Conservation (phyloP, 2,329 filamentous ascomycete species). For the Aschersonia sp. region DNA sequence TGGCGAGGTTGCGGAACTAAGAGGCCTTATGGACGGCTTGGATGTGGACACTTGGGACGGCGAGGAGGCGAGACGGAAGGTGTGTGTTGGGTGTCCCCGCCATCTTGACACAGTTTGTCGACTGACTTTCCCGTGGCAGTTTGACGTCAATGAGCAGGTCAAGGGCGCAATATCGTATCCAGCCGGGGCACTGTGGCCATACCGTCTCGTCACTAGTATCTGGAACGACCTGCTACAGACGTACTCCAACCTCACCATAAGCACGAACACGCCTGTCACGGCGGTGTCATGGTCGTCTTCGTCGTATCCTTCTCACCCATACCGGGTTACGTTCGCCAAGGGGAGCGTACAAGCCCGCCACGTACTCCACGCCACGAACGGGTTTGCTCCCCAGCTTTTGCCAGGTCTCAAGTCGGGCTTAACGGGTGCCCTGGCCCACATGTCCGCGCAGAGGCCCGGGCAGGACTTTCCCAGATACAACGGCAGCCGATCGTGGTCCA, state of each 20-base stretch:
- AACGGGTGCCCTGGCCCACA: conserved; percentile 30
- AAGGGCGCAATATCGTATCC: conserved; percentile 27
- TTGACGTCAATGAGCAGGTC: conserved; percentile 19
- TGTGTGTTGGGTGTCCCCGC: conserved; percentile 4
- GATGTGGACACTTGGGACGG: conserved; percentile 18
- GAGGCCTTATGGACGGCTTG: conserved; percentile 24
- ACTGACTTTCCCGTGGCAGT: conserved; percentile 10
- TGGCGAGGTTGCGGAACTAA: conserved; percentile 17
- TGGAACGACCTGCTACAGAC: conserved; percentile 25
- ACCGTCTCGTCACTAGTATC: conserved; percentile 29
- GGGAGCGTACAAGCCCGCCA: conserved; percentile 30
- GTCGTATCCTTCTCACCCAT: conserved; percentile 12
- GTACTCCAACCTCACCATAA: conserved; percentile 20
- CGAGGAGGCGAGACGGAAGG: conserved; percentile 16
- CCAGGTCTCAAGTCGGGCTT: conserved; percentile 30
- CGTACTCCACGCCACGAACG: conserved; percentile 45
- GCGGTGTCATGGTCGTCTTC: conserved; percentile 7
- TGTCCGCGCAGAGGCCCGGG: conserved; percentile 33
- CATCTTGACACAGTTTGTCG: neutral
- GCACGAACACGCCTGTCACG: conserved; percentile 21
- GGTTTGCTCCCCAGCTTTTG: conserved; percentile 33
- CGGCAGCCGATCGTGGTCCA: conserved; percentile 31
- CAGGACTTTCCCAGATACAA: conserved; percentile 13
- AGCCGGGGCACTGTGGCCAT: conserved; percentile 36
- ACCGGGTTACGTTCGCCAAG: conserved; percentile 27